phyloP scores from a whole-genome alignment of 345 rosid species.

The Schrenkiella parvula region DNA sequence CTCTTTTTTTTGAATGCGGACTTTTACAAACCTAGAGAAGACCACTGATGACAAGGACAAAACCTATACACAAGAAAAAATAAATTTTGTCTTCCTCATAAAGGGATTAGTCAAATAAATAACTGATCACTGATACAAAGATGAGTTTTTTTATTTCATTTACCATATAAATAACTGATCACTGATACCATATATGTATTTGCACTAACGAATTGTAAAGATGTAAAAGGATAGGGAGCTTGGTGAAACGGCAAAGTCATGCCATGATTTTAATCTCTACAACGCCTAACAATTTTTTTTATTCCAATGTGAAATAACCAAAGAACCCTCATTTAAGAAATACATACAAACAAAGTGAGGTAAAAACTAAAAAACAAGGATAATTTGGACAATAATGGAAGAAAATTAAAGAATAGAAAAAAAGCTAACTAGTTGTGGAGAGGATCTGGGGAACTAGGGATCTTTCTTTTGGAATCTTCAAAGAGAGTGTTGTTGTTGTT shows the following conservation, averaged over 20 bases:
- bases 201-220: background rate
- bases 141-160: background rate
- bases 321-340: background rate
- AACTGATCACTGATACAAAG: background rate
- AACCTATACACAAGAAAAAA: background rate
- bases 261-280: background rate
- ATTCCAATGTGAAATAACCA: background rate
- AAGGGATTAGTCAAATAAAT: background rate
- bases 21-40: background rate
- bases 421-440: constrained; percentile 62
- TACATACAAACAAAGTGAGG: background rate
- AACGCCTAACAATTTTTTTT: background rate
- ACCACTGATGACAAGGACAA: constrained; percentile 8
- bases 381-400: background rate
- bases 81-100: background rate
- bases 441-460: constrained; percentile 84
- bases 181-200: background rate
- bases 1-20: background rate
- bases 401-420: background rate
- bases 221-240: background rate
- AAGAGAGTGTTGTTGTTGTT: constrained; percentile 27
- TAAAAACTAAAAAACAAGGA: background rate
- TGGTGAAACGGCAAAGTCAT: background rate
- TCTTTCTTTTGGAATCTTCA: constrained; percentile 57
- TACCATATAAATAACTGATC: background rate